Evolutionary conservation across 768 basidiomycete species (phyloP).

Genomic region (Termitomyces sp.): DNA sequence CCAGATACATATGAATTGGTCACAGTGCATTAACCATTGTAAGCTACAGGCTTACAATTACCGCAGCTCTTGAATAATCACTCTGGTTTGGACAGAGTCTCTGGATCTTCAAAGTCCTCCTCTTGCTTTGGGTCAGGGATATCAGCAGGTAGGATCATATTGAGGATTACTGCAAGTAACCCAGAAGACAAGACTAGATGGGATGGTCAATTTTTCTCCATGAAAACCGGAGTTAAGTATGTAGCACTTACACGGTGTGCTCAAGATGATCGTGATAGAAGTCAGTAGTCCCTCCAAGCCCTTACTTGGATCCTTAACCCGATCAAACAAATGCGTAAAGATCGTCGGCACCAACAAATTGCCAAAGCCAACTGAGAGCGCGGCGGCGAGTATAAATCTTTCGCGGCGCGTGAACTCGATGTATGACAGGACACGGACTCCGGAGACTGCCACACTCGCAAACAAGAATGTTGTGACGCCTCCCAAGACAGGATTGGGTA

Average conservation of each 20-base stretch:
- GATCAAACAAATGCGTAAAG: constrained; percentile 67
- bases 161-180: constrained; percentile 53
- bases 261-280: constrained; percentile 75
- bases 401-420: constrained; percentile 57
- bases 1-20: background rate
- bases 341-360: constrained; percentile 62
- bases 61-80: background rate
- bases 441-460: constrained; percentile 66
- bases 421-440: constrained; percentile 63
- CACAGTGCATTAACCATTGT: background rate
- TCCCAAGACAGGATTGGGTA: constrained; percentile 78
- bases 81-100: background rate
- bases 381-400: constrained; percentile 65
- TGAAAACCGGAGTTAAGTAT: background rate
- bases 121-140: background rate
- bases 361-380: constrained; percentile 65
- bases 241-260: constrained; percentile 66
- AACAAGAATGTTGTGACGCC: constrained; percentile 89
- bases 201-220: background rate
- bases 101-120: background rate
- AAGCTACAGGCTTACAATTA: background rate
- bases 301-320: constrained; percentile 43
- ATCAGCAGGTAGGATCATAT: constrained; percentile 46
- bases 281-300: constrained; percentile 67
- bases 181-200: constrained; percentile 50